These are phyloP conservation scores for Chalaropsis thielavioides DNA, from an alignment of 2,329 filamentous ascomycete species.

Conservation along the genomic window DNA sequence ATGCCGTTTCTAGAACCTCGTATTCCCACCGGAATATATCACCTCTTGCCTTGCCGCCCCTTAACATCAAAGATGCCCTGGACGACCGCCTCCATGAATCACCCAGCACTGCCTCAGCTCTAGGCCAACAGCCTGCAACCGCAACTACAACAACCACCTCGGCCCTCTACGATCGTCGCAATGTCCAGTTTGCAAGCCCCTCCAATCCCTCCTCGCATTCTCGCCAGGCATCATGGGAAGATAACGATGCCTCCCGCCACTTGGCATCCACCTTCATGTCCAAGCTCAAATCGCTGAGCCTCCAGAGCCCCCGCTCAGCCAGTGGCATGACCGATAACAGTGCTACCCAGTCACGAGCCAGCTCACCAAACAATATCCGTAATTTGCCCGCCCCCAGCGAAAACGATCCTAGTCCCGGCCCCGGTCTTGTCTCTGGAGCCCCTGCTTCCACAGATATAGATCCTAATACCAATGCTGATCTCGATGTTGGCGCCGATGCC, in stretches of 20 bases:
- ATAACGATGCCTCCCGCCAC: constrained; percentile 45
- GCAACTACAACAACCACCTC: not conserved
- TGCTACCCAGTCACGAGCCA: constrained; percentile 21
- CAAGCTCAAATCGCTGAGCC: constrained; percentile 59
- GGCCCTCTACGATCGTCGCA: constrained; percentile 30
- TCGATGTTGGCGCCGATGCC: constrained; percentile 55
- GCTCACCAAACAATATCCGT: constrained; percentile 7
- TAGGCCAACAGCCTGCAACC: not conserved
- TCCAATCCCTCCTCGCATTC: constrained; percentile 35
- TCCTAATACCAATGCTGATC: not conserved
- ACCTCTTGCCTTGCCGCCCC: constrained; percentile 13
- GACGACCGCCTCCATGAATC: not conserved
- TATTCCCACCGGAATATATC: constrained; percentile 10
- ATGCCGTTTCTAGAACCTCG: constrained; percentile 4
- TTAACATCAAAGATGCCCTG: constrained; percentile 4
- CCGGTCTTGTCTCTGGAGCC: not conserved
- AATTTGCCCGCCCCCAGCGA: constrained; percentile 18
- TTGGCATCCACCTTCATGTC: constrained; percentile 56
- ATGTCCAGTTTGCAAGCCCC: constrained; percentile 61
- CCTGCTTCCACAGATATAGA: not conserved
- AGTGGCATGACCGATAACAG: constrained; percentile 20
- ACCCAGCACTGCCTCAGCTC: not conserved
- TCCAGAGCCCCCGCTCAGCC: constrained; percentile 30
- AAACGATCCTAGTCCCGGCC: constrained; percentile 19
- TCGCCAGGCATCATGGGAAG: constrained; percentile 51